Base-by-base conservation (phyloP, 768 basidiomycete genomes). In the Exsudoporus frostii region DNA sequence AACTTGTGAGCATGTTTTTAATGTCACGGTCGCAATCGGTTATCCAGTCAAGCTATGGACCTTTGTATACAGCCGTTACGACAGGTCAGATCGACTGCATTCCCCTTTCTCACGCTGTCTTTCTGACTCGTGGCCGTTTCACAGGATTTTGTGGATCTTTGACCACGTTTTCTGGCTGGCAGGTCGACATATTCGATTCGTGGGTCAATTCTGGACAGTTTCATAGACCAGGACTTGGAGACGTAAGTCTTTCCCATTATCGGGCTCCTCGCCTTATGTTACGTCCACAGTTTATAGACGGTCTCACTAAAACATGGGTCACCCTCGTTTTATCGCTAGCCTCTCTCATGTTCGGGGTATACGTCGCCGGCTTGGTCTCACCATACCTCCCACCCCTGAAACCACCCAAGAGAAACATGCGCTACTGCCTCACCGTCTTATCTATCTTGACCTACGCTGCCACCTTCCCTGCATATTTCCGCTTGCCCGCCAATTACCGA, bases 111-210 rank as follows among this genome's bases (percentile, higher is more conserved):
- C 30, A 29, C 38, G 45, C 39, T 20, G 17, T 51, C 24, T 45
- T 27, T 47, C 33, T 41, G 29, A 56, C 47, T 34, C 40, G 29
- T 30, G 14, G 30, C 34, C 24, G 34, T 43, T 15, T 41, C 25
- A 45, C 54, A 87, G 94, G 92, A 14, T 92, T 98, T 69, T 98
- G 97, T 65, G 97, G 96, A 4, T 96, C 92, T 2, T 71, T 98
- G 61, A 99, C 97, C 10, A 98, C 94, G 2, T 98, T 98, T 74
- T 97, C 95, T 15, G 82, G 86, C 34, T 98, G 97, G 97, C 92
- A 98, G 70, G 66, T 90, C 10, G 91, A 95, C 55, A 71, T 92
- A 0, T 98, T 96, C 64, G 70, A 79, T 48, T 88, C 92, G 0
- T 98, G 94, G 84, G 76, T 87, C 1, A 92, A 98, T 66, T 71